A percentile compares a stretch with the other conserved stretches of the same genome.
These are phyloP conservation scores for Suhomyces choctaworum DNA, from an alignment of 1,139 yeast genomes.

Conservation along the genomic window DNA sequence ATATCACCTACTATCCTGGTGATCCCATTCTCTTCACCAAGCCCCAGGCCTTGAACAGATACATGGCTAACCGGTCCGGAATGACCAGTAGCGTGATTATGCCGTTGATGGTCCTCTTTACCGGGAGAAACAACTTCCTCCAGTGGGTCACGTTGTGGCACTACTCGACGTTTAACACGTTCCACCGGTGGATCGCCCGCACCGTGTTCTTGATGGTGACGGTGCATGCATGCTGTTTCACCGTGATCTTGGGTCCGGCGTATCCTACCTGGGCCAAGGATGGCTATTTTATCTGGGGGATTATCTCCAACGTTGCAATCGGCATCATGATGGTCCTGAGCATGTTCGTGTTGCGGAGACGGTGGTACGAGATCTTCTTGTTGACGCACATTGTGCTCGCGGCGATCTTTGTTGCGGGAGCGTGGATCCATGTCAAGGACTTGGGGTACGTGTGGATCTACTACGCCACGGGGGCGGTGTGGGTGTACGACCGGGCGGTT, in stretches of 20 bases:
- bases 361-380: conserved; percentile 46
- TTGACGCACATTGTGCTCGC: conserved; percentile 44
- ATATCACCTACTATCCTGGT: conserved; percentile 20
- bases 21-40: conserved; percentile 28
- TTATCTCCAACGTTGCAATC: conserved; percentile 33
- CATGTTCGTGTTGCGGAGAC: conserved; percentile 39
- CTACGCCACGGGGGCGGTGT: conserved; percentile 42
- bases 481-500: conserved; percentile 44
- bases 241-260: conserved; percentile 14
- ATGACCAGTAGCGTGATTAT: conserved; percentile 30
- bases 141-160: conserved; percentile 44
- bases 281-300: conserved; percentile 32
- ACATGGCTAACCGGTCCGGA: conserved; percentile 35
- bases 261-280: conserved; percentile 19
- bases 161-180: conserved; percentile 36
- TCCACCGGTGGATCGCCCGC: conserved; percentile 43
- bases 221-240: conserved; percentile 45
- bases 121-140: conserved; percentile 45
- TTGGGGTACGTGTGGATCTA: conserved; percentile 43
- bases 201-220: conserved; percentile 27
- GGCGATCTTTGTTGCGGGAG: conserved; percentile 40
- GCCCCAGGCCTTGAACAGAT: conserved; percentile 24
- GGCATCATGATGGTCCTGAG: conserved; percentile 38
- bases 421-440: conserved; percentile 43
- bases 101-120: conserved; percentile 41